phyloP scores from a whole-genome alignment of 2,329 filamentous ascomycete genomes.

The Clarireedia paspali region DNA sequence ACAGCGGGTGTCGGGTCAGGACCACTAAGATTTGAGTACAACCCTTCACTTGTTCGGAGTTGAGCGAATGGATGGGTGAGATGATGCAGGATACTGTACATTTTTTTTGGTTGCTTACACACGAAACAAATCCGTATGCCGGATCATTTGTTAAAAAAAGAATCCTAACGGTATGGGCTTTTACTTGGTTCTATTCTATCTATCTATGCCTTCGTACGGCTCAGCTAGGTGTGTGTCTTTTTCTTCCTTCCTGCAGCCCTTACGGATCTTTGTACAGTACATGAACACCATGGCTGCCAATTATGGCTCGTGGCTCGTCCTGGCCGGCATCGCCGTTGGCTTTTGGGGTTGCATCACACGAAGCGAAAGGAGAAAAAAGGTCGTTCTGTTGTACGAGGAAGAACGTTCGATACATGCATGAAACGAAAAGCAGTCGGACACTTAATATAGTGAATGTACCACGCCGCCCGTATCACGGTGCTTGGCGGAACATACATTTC shows the following conservation, averaged over 20 bases:
- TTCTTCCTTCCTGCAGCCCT: too few species aligned
- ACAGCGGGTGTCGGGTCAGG: not conserved
- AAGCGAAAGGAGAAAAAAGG: not conserved
- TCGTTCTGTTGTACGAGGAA: constrained; percentile 1
- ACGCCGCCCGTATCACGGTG: not conserved
- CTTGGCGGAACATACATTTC: not conserved
- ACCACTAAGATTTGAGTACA: not conserved
- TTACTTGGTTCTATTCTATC: too few species aligned
- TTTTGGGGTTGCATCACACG: constrained; percentile 1
- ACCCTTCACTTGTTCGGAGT: not conserved
- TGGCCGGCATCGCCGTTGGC: constrained; percentile 1
- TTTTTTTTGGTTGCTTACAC: too few species aligned
- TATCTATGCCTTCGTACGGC: not conserved
- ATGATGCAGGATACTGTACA: not conserved
- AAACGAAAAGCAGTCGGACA: not conserved
- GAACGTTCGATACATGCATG: not conserved
- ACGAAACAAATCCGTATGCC: not conserved
- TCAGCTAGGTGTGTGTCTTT: not conserved
- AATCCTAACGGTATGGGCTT: too few species aligned
- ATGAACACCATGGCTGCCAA: not conserved
- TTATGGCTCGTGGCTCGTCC: not conserved
- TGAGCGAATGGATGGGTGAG: not conserved
- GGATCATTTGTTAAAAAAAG: not conserved
- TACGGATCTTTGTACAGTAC: not conserved
- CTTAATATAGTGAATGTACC: not conserved